phyloP scores from a whole-genome alignment of 495 filamentous ascomycete genomes.

The Stereocaulon alpinum region DNA sequence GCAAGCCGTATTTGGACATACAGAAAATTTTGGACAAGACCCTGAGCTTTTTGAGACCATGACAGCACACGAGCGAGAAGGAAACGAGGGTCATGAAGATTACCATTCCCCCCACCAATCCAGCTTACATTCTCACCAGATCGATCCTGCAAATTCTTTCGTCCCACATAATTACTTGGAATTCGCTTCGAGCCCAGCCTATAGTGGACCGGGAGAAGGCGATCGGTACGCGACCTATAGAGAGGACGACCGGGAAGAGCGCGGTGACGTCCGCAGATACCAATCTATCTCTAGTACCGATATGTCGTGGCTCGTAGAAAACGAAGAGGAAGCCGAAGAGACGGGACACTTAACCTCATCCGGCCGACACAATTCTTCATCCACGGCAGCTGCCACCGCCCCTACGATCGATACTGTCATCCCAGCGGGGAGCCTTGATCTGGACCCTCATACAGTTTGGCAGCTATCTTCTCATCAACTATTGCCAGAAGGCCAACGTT shows the following conservation, averaged over 20 bases:
- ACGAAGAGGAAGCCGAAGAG: neutral
- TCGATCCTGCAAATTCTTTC: no score
- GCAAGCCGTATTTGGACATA: no score
- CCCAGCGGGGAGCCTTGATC: neutral
- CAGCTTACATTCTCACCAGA: no score
- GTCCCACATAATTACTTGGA: neutral
- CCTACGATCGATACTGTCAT: neutral
- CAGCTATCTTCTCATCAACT: neutral
- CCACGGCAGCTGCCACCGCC: neutral
- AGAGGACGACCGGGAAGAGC: no score
- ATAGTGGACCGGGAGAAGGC: conserved; percentile 1
- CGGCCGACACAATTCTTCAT: neutral
- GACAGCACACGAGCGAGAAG: neutral
- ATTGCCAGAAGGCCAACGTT: neutral
- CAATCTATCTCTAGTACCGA: neutral
- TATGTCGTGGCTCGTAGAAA: neutral
- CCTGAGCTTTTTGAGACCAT: neutral
- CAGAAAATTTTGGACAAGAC: neutral
- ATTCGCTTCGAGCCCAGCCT: conserved; percentile 5
- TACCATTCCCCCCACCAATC: neutral
- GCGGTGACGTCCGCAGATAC: no score
- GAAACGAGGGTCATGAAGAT: neutral
- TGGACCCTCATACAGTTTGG: neutral
- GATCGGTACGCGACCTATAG: neutral
- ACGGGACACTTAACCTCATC: no score